A percentile compares a stretch with the other conserved stretches of the same genome.
phyloP scores from a whole-genome alignment of 345 rosid genomes.

The Eucalyptus shirleyi region DNA sequence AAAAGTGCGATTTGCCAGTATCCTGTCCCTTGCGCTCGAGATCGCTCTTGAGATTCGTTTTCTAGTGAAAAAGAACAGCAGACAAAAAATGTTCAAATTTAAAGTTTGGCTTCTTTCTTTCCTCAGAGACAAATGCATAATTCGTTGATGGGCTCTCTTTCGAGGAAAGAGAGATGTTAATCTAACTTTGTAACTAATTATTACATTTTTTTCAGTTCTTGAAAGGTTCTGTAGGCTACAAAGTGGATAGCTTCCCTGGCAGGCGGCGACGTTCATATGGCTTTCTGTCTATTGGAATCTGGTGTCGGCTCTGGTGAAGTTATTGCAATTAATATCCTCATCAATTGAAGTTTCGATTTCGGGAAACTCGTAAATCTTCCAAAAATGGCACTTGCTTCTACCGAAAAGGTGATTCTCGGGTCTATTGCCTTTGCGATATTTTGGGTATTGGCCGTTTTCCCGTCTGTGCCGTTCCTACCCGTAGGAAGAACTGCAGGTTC shows the following conservation, averaged over 20 bases:
- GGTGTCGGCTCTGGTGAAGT: neutral
- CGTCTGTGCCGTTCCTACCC: slow-evolving; percentile 68
- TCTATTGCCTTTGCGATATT: slow-evolving; percentile 54
- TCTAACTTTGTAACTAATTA: neutral
- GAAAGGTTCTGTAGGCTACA: neutral
- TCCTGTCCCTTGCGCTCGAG: neutral
- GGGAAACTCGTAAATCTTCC: neutral
- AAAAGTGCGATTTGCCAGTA: neutral
- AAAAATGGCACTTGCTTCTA: slow-evolving; percentile 50
- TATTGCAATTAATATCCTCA: neutral
- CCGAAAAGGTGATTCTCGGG: slow-evolving; percentile 46
- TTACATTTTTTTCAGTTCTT: neutral
- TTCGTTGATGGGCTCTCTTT: neutral
- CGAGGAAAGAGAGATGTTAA: neutral
- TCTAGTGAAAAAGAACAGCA: neutral
- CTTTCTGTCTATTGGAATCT: neutral
- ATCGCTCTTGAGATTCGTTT: neutral
- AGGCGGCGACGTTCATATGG: neutral
- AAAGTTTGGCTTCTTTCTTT: neutral
- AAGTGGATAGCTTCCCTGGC: neutral
- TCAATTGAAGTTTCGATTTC: neutral
- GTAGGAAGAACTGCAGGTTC: slow-evolving; percentile 95
- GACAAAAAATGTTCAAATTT: neutral
- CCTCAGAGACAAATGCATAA: neutral
- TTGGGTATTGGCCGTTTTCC: slow-evolving; percentile 86